These are phyloP conservation scores for Scutellaria barbata DNA, from an alignment of 257 asterid genomes.

Conservation along the genomic window DNA sequence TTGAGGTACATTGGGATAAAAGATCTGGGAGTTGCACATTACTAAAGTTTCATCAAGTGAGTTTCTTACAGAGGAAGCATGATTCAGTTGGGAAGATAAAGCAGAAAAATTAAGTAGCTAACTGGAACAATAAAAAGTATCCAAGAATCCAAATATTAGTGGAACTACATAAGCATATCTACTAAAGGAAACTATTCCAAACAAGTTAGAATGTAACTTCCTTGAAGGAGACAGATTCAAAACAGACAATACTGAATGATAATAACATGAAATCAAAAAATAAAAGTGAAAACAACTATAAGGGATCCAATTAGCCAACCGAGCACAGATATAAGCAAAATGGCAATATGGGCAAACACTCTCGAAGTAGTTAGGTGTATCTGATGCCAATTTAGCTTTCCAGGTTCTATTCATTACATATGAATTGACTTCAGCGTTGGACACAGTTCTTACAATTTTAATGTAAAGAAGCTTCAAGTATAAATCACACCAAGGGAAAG, in stretches of 20 bases:
- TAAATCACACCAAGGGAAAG: conserved; percentile 29
- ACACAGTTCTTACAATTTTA: conserved; percentile 21
- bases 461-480: conserved; percentile 28
- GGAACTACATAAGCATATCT: conserved; percentile 10
- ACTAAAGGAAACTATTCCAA: background rate
- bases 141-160: background rate
- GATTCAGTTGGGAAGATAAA: conserved; percentile 20
- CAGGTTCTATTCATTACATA: background rate
- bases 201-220: conserved; percentile 16
- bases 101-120: background rate
- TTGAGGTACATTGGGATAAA: conserved; percentile 7
- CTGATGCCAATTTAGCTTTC: conserved; percentile 13
- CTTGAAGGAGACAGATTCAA: conserved; percentile 18
- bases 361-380: conserved; percentile 1
- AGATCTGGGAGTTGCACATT: conserved; percentile 7
- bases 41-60: background rate
- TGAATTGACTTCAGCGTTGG: background rate
- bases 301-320: conserved; percentile 19
- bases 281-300: background rate
- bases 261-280: conserved; percentile 12
- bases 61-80: conserved; percentile 12
- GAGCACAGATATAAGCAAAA: background rate
- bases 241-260: background rate
- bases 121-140: background rate
- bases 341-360: conserved; percentile 7